These are phyloP conservation scores for Nyssa sinensis DNA, from an alignment of 148 eudicot species.

Conservation along the genomic window DNA sequence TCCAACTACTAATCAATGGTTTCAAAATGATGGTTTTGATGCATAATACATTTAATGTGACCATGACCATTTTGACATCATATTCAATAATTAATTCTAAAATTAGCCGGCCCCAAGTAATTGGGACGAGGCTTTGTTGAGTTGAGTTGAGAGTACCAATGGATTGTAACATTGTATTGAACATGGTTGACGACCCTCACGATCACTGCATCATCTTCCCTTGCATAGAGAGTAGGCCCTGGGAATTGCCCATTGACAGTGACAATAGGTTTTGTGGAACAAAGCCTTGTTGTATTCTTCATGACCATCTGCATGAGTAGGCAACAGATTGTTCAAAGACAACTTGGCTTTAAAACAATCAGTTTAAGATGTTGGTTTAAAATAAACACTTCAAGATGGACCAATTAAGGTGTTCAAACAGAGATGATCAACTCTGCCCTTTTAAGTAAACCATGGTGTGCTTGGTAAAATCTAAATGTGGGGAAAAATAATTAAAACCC, in stretches of 20 bases:
- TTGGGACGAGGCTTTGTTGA: not conserved
- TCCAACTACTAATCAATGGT: not conserved
- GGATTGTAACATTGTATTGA: conserved; percentile 61
- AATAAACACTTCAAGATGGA: no score
- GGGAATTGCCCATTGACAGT: conserved; percentile 74
- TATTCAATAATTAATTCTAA: not conserved
- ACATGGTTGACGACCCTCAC: conserved; percentile 62
- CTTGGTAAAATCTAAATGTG: no score
- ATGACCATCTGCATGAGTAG: conserved; percentile 47
- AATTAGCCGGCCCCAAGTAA: not conserved
- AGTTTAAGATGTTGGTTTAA: no score
- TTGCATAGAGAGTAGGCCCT: conserved; percentile 72
- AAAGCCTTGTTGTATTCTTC: conserved; percentile 61
- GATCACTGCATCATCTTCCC: conserved; percentile 71
- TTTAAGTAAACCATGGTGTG: no score
- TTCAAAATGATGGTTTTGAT: not conserved
- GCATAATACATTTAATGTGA: not conserved
- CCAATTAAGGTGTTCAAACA: no score
- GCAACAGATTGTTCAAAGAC: not conserved
- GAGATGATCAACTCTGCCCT: no score
- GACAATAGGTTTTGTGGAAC: conserved; percentile 67
- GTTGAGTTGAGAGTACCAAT: conserved; percentile 69
- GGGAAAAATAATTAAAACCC: no score
- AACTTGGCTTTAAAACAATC: no score
- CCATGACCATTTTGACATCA: not conserved